Percentiles rank a stretch among this genome's conserved stretches.
Conservation (phyloP, 1,284 basidiomycete species). For the Sparassis latifolia region DNA sequence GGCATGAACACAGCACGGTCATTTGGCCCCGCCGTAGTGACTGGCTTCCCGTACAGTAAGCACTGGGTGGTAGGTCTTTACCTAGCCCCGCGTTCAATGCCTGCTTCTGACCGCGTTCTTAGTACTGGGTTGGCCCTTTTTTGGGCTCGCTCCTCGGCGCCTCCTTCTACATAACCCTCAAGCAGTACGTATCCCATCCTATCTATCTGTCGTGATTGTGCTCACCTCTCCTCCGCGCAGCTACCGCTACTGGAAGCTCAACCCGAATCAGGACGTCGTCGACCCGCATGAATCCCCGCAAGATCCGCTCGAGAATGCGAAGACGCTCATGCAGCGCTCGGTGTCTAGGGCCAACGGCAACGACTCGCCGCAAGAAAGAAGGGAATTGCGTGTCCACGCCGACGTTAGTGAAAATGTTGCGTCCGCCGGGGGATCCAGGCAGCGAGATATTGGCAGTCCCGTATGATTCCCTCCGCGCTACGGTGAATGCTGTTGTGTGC, state of each 20-base stretch:
- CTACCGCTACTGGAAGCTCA: conserved; percentile 44
- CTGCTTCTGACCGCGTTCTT: neutral
- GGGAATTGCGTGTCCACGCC: too few species aligned
- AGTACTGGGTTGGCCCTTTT: conserved; percentile 61
- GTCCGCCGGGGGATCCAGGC: too few species aligned
- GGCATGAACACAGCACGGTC: conserved; percentile 69
- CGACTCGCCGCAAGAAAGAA: neutral
- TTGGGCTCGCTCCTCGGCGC: conserved; percentile 55
- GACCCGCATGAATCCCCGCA: conserved; percentile 33
- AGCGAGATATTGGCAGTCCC: too few species aligned
- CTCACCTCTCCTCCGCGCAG: neutral
- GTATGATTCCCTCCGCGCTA: too few species aligned
- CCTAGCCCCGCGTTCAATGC: neutral
- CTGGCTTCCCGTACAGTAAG: conserved; percentile 43
- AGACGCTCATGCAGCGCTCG: neutral
- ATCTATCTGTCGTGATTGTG: neutral
- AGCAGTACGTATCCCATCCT: conserved; percentile 36
- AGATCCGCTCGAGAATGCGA: conserved; percentile 22
- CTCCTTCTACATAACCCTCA: conserved; percentile 49
- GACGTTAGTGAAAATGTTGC: too few species aligned
- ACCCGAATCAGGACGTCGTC: conserved; percentile 44
- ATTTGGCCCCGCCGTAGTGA: conserved; percentile 69
- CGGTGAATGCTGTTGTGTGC: too few species aligned
- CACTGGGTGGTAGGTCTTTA: conserved; percentile 54
- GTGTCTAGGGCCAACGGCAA: neutral